These are phyloP conservation scores for Scutellaria minor DNA, from an alignment of 257 asterid species.

Conservation along the genomic window DNA sequence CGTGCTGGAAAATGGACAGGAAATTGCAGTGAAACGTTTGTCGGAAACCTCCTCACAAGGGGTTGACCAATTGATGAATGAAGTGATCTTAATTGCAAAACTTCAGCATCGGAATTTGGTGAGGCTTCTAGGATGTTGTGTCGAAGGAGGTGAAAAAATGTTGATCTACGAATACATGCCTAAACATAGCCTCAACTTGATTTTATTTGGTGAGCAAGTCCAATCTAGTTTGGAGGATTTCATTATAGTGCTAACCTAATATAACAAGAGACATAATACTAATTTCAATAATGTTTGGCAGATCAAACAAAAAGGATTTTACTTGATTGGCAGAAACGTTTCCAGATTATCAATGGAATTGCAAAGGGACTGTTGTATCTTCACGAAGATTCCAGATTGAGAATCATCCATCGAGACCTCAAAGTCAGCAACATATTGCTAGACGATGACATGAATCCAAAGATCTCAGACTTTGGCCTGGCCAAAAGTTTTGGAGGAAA, in stretches of 20 bases:
- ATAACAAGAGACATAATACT: background rate
- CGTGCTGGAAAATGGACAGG: background rate
- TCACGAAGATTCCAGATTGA: slow-evolving; percentile 23
- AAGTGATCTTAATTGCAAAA: slow-evolving; percentile 23
- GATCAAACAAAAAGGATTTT: background rate
- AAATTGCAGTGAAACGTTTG: slow-evolving; percentile 20
- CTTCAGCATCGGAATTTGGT: slow-evolving; percentile 25
- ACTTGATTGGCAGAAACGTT: slow-evolving; percentile 19
- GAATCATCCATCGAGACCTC: slow-evolving; percentile 27
- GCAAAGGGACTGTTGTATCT: slow-evolving; percentile 25
- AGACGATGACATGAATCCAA: slow-evolving; percentile 17
- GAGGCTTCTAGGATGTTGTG: slow-evolving; percentile 17
- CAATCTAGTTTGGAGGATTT: too few relatives aligned
- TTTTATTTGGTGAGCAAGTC: background rate
- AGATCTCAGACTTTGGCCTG: slow-evolving; percentile 25
- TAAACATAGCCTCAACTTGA: slow-evolving; percentile 16
- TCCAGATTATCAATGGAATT: slow-evolving; percentile 13
- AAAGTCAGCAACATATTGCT: slow-evolving; percentile 19
- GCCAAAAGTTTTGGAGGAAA: slow-evolving; percentile 22
- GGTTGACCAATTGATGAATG: slow-evolving; percentile 8
- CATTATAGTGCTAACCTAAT: background rate
- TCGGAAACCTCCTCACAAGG: slow-evolving; percentile 16
- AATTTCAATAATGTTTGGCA: background rate
- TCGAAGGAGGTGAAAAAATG: slow-evolving; percentile 11
- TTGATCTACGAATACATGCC: slow-evolving; percentile 21